Base-by-base conservation (phyloP, 2,329 filamentous ascomycete species). In the Lomentospora prolificans region DNA sequence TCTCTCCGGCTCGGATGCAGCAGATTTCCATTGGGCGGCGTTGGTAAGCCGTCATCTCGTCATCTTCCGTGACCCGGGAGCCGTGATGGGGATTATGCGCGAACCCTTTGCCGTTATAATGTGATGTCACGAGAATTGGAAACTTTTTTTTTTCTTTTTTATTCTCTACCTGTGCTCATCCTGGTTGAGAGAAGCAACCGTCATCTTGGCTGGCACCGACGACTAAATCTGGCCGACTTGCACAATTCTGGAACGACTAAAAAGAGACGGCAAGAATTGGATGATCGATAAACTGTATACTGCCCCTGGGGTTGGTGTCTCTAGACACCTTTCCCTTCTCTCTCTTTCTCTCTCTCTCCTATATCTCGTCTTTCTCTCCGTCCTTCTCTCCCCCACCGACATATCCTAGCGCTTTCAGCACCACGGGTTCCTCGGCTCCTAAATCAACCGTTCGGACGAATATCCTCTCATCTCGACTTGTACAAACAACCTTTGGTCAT, bases 1-100 rank as follows among this genome's bases (percentile, higher is more conserved):
- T 84, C 48, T 85, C 81, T 48, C 82, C 82, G 59, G 75, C 75
- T 66, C 76, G 81, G 67, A 78, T 85, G 75, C 79, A 80, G 66
- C 78, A 80, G 64, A 12, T 27, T 25, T 64, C 69, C 55, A 72
- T 80, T 60, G 70, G 70, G 57, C 73, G 76, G 60, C 75, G 77
- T 61, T 83, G 80, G 80, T 82, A 82, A 70, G 25, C 52, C 36
- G 7, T 30, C 48, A 25, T 31, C 48, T 22, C 30, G 28, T 39
- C 51, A 36, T 22, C 51, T 53, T 36, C 44, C 44, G 44, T 48
- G 28, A 36, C 24, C 17, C 44, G 51, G 30, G 28, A 25, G 33
- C 17, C 22, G 27, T 36, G 51, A 53, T 53, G 51, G 51, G 27
- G 33, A 53, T 41, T 41, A 53, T 53, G n/a, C 51, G 52, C 52